A percentile compares a stretch with the other conserved stretches of the same genome.
These are phyloP conservation scores for Planoprotostelium fungivorum DNA, from an alignment of 78 protist species.

Conservation along the genomic window DNA sequence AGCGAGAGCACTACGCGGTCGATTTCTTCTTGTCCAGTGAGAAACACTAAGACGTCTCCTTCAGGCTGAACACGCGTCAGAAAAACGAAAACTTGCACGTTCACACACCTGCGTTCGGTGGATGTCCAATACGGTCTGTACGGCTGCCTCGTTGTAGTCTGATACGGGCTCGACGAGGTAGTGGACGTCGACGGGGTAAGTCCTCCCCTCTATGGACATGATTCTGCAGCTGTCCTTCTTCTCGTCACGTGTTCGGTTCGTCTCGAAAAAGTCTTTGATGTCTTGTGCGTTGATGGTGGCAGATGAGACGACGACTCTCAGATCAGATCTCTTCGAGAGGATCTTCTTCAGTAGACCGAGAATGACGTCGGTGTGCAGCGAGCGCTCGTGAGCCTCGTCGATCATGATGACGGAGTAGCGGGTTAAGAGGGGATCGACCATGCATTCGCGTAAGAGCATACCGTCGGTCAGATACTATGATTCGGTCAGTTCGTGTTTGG, in stretches of 20 bases:
- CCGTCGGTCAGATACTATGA: constrained; percentile 95
- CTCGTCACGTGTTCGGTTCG: constrained; percentile 9
- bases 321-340: constrained; percentile 34
- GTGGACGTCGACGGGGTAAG: constrained; percentile 50
- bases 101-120: constrained; percentile 54
- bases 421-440: constrained; percentile 78
- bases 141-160: constrained; percentile 31
- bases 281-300: constrained; percentile 88
- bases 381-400: constrained; percentile 98
- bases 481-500: constrained; percentile 27
- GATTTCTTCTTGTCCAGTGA: constrained; percentile 78
- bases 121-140: constrained; percentile 59
- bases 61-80: too few relatives aligned
- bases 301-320: constrained; percentile 83
- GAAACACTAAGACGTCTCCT: constrained; percentile 91
- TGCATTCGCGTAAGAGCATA: constrained; percentile 81
- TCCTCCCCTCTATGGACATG: constrained; percentile 56
- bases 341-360: constrained; percentile 71
- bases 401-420: constrained; percentile 82
- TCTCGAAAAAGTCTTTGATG: constrained; percentile 59
- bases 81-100: too few relatives aligned
- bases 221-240: constrained; percentile 30
- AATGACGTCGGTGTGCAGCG: constrained; percentile 64
- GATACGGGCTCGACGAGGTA: constrained; percentile 7
- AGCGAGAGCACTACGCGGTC: not conserved